A percentile compares a stretch with the other conserved stretches of the same genome.
These are phyloP conservation scores for Marasmius tenuissimus DNA, from an alignment of 1,284 basidiomycete genomes.

Conservation along the genomic window DNA sequence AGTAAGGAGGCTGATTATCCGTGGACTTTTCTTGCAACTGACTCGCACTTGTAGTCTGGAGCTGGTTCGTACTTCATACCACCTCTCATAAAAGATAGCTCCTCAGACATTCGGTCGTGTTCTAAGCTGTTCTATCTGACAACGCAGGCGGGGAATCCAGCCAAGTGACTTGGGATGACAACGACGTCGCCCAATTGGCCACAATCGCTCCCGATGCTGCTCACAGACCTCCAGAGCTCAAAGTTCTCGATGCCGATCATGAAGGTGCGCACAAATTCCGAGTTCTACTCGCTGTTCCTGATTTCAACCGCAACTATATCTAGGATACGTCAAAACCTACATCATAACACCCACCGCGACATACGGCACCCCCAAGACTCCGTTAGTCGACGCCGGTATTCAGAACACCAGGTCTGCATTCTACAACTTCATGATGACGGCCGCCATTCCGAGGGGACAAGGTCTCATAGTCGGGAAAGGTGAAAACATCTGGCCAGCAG, in stretches of 20 bases:
- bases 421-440: neutral
- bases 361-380: neutral
- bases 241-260: conserved; percentile 28
- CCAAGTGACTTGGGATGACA: conserved; percentile 34
- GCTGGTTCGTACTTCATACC: conserved; percentile 15
- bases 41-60: conserved; percentile 29
- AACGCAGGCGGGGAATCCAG: conserved; percentile 23
- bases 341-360: neutral
- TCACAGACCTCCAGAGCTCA: conserved; percentile 32
- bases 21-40: neutral
- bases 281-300: neutral
- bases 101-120: neutral
- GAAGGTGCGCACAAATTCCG: conserved; percentile 21
- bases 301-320: neutral
- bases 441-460: neutral
- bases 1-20: conserved; percentile 14
- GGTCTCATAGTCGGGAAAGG: neutral
- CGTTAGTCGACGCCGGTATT: neutral
- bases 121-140: neutral
- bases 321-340: neutral
- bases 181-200: conserved; percentile 33
- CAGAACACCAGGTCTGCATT: neutral
- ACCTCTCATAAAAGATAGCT: neutral
- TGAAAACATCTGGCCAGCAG: neutral
- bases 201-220: conserved; percentile 28